Base-by-base conservation (phyloP, 495 filamentous ascomycete genomes). In the Penicillium dipodomyicola region DNA sequence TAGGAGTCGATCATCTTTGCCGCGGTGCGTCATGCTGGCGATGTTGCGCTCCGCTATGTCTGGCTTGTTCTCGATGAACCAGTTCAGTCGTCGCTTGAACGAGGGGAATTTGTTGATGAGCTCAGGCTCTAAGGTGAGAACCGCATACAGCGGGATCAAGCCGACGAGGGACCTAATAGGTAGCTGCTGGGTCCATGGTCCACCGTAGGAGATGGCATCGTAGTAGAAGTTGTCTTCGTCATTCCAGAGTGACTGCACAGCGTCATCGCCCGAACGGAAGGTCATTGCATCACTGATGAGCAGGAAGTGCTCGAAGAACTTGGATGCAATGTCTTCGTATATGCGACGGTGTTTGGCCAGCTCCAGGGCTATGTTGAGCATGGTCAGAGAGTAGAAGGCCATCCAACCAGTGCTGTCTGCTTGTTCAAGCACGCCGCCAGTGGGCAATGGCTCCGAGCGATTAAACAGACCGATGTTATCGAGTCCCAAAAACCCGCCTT, bases 331-430 rank as follows among this genome's bases (percentile, higher is more conserved):
- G 60, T 97, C 93, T 77, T 97, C 93, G 67, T 97, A 97, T 43
- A 87, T 96, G n/a, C 93, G 84, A 12, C 93, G 85, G 68, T 96
- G 91, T 74, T 96, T 97, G 22, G 93, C 92, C 54, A 97, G 77
- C 72, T 96, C 93, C 20, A 97, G 80, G 10, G 92, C 87, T 64
- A 97, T 97, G 69, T 97, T 97, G 62, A 97, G 79, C 93, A 97
- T 97, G 73, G 82, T 87, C 49, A 97, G 76, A 60, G 84, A 96
- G 73, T 96, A 97, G 67, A 96, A 97, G 14, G 87, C 93, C 93
- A 97, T 97, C 93, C 93, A 97, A 49, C 93, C 93, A 6, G 93
- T 97, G 62, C 90, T 95, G 77, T 97, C 93, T 10, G 93, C 93
- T 74, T 97, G 93, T 72, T 97, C 93, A 17, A 97, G 80, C 3